Percentiles rank a stretch among this genome's conserved stretches.
Evolutionary conservation across 768 basidiomycete species (phyloP).

Genomic region (Tephrocybe rancida): DNA sequence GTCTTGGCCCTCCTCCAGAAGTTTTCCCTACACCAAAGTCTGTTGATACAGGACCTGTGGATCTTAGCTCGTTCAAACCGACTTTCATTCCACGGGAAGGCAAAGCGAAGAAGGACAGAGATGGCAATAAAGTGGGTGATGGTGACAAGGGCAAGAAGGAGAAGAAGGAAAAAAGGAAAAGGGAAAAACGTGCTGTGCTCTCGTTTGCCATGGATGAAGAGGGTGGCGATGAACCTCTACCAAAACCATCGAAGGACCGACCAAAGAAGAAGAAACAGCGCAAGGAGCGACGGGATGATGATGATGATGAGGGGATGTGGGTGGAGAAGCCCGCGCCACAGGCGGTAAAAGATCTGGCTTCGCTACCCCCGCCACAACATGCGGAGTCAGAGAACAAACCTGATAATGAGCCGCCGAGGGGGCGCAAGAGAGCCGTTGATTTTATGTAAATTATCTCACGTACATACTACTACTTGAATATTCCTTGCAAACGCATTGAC

Average conservation of each 20-base stretch:
- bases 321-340: conserved; percentile 64
- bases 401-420: conserved; percentile 33
- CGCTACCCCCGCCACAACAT: conserved; percentile 11
- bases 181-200: conserved; percentile 46
- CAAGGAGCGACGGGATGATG: conserved; percentile 23
- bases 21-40: conserved; percentile 12
- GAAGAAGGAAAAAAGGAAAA: conserved; percentile 53
- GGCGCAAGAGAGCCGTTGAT: conserved; percentile 74
- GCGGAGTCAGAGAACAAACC: conserved; percentile 16
- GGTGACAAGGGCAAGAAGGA: conserved; percentile 31
- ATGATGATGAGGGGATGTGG: conserved; percentile 65
- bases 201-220: conserved; percentile 82
- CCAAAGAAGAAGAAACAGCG: conserved; percentile 49
- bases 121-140: conserved; percentile 51
- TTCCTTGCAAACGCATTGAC: too few species aligned
- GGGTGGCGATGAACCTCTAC: conserved; percentile 38
- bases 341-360: conserved; percentile 39
- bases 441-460: conserved; percentile 61
- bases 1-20: conserved; percentile 11
- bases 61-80: conserved; percentile 82
- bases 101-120: conserved; percentile 41
- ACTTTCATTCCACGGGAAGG: conserved; percentile 77
- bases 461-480: too few species aligned
- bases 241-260: conserved; percentile 36
- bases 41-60: conserved; percentile 32